Base-by-base conservation (phyloP, 2,329 filamentous ascomycete species). In the Colletotrichum brevisporum region DNA sequence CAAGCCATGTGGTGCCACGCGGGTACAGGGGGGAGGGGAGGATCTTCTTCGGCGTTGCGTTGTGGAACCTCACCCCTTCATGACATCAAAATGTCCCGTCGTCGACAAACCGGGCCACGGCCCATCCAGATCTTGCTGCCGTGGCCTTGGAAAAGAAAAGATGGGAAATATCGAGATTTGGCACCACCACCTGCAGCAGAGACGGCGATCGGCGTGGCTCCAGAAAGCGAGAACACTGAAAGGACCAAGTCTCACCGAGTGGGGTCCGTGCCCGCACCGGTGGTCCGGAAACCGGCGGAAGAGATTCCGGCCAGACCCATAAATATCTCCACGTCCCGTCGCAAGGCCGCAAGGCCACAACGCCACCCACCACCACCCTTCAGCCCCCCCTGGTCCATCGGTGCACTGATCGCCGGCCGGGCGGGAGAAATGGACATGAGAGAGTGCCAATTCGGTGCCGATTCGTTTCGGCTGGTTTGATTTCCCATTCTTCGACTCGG, bases 391-490 rank as follows among this genome's bases (percentile, higher is more conserved):
- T 59, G 16, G 53, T 53, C n/a, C n/a, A n/a, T n/a, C 52, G 60
- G 53, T 52, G 65, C 48, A 48, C 53, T 58, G 55, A 66, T 69
- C 62, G 53, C 53, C 60, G 47, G 65, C 26, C 54, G 3, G 31
- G 60, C 56, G 54, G 54, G 62, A 60, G 54, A 59, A 66, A 47
- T 66, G 61, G 52, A 39, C 2, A 24, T 24, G 21, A 24, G 21
- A 24, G 21, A 24, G 21, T 24, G 21, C 21, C 21, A 24, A 24
- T 24, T 47, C 56, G 65, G n/a, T n/a, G n/a, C n/a, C n/a, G n/a
- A 65, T 54, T 47, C 56, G 65, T 68, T 65, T 68, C 62, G 62
- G 41, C 66, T 60, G 66, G 54, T 69, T 69, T 55, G 66, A 68
- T 68, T 68, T 59, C 54, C 51, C 41, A 65, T 65, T 58, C 65